Evolutionary conservation across 345 rosid species (phyloP), one percentile per base, ranked within the genome.

Genomic region (Cardamine chenopodiifolia): DNA sequence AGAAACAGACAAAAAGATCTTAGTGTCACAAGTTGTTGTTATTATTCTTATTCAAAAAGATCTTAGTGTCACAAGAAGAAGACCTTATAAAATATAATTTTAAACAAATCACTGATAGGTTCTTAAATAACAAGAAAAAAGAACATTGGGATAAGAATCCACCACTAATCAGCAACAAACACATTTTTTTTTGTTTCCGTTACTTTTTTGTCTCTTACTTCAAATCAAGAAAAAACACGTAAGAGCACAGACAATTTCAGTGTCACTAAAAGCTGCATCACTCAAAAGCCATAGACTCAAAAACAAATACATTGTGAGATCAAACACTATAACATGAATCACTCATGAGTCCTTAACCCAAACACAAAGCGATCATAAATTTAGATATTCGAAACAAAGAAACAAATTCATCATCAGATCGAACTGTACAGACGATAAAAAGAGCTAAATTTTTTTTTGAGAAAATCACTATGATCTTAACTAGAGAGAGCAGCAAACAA

Each of bases 241-340:
- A 39, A 13, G 22, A 64, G 53, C 77, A 49, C 52, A 37, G 32
- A 77, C 37, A 20, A 25, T n/a, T n/a, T 40, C 28, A 73, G 72
- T 66, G 63, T 37, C 62, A 67, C 68, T 47, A 40, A 19, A 35
- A 75, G 59, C 70, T 69, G 15, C 40, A 70, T 32, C 71, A 70
- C 71, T 47, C 52, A 70, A 32, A 34, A 32, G 6, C 39, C 37
- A 28, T 50, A 22, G 8, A 2, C 56, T 52, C 31, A 28, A 4
- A n/a, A 32, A 45, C 35, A 35, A 19, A 1, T 7, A 32, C 63
- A 69, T 70, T 61, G 48, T 47, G 57, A 56, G 68, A 77, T 71
- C 72, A 77, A 62, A 62, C 32, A 68, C 13, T 40, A 31, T 9
- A 26, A n/a, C 61, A 65, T 34, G 17, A 58, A 22, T 55, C 72